These are phyloP conservation scores for Curvularia eragrostidis DNA, from an alignment of 2,329 filamentous ascomycete genomes.

Conservation along the genomic window DNA sequence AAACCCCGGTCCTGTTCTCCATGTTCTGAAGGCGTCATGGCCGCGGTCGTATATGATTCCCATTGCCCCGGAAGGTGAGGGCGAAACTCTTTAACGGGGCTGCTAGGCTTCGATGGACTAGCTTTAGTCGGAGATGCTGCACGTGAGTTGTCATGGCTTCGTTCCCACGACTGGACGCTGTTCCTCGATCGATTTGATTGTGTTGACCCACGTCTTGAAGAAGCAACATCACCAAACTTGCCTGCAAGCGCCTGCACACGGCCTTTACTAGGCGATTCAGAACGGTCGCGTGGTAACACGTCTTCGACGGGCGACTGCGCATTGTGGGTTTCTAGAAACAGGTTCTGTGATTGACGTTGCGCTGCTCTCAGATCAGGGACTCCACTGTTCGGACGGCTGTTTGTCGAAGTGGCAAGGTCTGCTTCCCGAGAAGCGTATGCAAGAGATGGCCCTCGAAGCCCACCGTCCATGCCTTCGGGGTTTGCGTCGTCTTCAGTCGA, in stretches of 20 bases:
- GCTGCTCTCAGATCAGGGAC: slow-evolving; percentile 36
- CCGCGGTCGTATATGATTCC: slow-evolving; percentile 58
- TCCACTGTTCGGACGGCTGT: slow-evolving; percentile 28
- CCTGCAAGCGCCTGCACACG: slow-evolving; percentile 60
- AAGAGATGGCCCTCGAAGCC: slow-evolving; percentile 31
- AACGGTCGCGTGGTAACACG: slow-evolving; percentile 42
- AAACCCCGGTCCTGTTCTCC: slow-evolving; percentile 40
- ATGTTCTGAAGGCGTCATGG: slow-evolving; percentile 42
- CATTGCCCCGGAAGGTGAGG: slow-evolving; percentile 62
- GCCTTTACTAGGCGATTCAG: slow-evolving; percentile 57
- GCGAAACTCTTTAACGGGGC: slow-evolving; percentile 51
- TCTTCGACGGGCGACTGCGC: slow-evolving; percentile 39
- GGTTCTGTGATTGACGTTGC: slow-evolving; percentile 43
- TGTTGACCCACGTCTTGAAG: slow-evolving; percentile 56
- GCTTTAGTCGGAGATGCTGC: slow-evolving; percentile 42
- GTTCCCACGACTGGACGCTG: slow-evolving; percentile 51
- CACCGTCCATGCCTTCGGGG: slow-evolving; percentile 34
- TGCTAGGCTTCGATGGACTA: slow-evolving; percentile 47
- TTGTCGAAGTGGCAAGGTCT: slow-evolving; percentile 45
- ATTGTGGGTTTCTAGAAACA: slow-evolving; percentile 47
- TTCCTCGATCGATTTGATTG: slow-evolving; percentile 52
- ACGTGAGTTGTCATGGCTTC: slow-evolving; percentile 47
- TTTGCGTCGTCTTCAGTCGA: slow-evolving; percentile 49
- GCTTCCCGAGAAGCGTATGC: slow-evolving; percentile 47
- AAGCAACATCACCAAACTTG: slow-evolving; percentile 56